Evolutionary conservation across 2,329 filamentous ascomycete species (phyloP).

Genomic region (Sclerotinia subarctica): DNA sequence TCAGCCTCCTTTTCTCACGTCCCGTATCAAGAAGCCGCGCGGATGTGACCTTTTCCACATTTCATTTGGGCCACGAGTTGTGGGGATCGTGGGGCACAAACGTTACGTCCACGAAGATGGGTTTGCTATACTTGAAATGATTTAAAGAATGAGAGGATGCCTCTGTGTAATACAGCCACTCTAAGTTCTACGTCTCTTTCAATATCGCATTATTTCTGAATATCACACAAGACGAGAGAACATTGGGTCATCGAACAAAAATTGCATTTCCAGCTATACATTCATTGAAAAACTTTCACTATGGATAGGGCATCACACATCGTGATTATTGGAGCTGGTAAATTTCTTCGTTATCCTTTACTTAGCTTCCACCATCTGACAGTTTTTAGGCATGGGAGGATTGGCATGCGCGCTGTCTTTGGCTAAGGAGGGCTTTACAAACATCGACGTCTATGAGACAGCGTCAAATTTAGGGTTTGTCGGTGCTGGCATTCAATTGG

Average conservation of each 20-base stretch:
- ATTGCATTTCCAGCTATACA: neutral
- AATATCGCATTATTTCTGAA: neutral
- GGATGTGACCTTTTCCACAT: conserved; percentile 13
- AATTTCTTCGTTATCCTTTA: conserved; percentile 15
- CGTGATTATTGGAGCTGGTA: conserved; percentile 50
- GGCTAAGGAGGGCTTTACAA: conserved; percentile 70
- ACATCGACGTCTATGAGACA: conserved; percentile 71
- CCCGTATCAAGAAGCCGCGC: conserved; percentile 10
- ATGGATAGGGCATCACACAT: conserved; percentile 34
- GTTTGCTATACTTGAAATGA: neutral
- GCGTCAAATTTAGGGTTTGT: conserved; percentile 75
- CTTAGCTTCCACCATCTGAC: neutral
- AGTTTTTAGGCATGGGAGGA: conserved; percentile 68
- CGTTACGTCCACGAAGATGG: neutral
- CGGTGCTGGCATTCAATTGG: conserved; percentile 79
- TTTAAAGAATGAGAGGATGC: neutral
- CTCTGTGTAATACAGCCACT: neutral
- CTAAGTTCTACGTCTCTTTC: neutral
- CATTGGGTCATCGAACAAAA: neutral
- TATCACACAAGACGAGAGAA: neutral
- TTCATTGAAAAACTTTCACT: neutral
- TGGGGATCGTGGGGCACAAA: conserved; percentile 16
- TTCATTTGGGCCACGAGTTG: neutral
- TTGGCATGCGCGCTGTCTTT: conserved; percentile 68
- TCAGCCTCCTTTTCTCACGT: neutral